These are phyloP conservation scores for Ceratocystis harringtonii DNA, from an alignment of 2,329 filamentous ascomycete genomes.

Conservation along the genomic window DNA sequence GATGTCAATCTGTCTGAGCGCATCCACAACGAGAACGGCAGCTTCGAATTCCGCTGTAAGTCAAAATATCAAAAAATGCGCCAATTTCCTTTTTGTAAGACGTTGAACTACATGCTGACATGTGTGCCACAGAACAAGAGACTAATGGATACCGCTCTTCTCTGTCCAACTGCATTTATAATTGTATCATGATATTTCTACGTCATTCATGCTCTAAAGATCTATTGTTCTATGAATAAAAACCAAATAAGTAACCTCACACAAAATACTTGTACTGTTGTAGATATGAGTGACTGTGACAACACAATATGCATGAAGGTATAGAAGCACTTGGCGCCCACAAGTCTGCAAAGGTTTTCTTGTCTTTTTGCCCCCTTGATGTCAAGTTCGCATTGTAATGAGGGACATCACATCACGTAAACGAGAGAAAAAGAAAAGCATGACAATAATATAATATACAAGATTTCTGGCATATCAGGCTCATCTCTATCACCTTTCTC, in stretches of 20 bases:
- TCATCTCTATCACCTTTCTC: not conserved
- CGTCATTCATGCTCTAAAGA: not conserved
- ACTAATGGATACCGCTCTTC: not conserved
- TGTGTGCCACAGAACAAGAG: not conserved
- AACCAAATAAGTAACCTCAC: not conserved
- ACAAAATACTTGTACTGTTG: not conserved
- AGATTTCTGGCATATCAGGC: not conserved
- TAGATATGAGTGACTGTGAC: not conserved
- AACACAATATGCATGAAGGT: not conserved
- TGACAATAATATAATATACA: constrained; percentile 16
- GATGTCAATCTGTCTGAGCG: constrained; percentile 43
- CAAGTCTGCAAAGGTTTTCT: not conserved
- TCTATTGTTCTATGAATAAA: not conserved
- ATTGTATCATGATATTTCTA: not conserved
- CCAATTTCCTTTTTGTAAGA: not conserved
- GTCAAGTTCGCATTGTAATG: not conserved
- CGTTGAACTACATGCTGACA: not conserved
- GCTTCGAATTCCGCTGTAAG: constrained; percentile 26
- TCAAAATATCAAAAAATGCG: not conserved
- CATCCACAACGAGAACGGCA: constrained; percentile 38
- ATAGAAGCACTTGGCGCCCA: not conserved
- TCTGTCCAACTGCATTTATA: not conserved
- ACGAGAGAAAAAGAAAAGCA: not conserved
- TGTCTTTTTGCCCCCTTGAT: not conserved
- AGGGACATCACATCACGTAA: not conserved